Evolutionary conservation across 495 filamentous ascomycete genomes (phyloP), one percentile per base, ranked within the genome.

Genomic region (Xeromyces bisporus): DNA sequence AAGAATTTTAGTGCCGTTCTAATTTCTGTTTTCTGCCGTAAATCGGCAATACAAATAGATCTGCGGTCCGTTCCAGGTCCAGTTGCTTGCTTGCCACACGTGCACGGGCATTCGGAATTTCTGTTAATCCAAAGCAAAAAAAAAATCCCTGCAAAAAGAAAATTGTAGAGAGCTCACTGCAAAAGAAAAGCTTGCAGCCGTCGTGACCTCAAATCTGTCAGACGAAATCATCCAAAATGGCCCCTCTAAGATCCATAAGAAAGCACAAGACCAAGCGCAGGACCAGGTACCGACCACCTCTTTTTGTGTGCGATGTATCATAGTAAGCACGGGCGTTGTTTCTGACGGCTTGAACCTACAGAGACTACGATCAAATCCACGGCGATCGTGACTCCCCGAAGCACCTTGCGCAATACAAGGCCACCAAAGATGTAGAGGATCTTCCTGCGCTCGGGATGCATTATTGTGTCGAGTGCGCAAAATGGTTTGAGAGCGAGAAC

Each of bases 381-480:
- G 69, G 71, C 27, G 89, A 97, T 52, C 56, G 93, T 29, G 58
- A 53, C 32, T 76, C 72, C 9, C 66, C 77, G 6, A 77, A 74
- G 41, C 85, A 93, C 48, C 71, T 97, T 15, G 56, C 66, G 23
- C 69, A 79, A 29, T 77, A 75, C 64, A 80, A 83, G 44, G 69
- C 71, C 18, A 64, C 74, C 27, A 87, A 93, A 43, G 76, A 80
- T 15, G 56, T 67, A 12, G 87, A 93, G 48, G 87, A 94, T 41
- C 67, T 89, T 10, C 89, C 87, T 5, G 86, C 73, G 0, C 59
- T 93, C 16, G 87, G 87, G 3, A 58, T 65, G 44, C 75, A 69
- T 39, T 93, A 93, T 50, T 97, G 87, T 51, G 62, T 78, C n/a
- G 80, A 92, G 57, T 97, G 87, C 46, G 74, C 85, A 23, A 94